Percentiles rank a stretch among this genome's conserved stretches.
Evolutionary conservation across 2,329 filamentous ascomycete species (phyloP).

Genomic region (Balansia obtecta): DNA sequence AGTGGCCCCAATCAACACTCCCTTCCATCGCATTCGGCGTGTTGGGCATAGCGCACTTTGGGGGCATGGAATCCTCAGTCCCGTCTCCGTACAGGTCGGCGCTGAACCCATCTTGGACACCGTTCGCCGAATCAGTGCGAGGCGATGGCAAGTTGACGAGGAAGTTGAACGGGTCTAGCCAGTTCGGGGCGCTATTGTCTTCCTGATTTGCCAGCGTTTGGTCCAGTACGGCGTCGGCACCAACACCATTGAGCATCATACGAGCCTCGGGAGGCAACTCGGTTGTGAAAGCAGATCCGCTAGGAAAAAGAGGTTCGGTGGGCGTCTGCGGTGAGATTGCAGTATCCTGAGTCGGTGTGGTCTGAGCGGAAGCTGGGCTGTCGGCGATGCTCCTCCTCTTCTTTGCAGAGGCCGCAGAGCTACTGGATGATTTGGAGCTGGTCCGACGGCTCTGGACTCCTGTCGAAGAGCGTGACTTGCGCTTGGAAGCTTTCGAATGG

Average conservation of each 20-base stretch:
- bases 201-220: conserved; percentile 9
- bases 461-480: background rate
- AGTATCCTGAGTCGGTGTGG: background rate
- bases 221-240: conserved; percentile 16
- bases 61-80: background rate
- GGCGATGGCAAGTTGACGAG: conserved; percentile 2
- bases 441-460: conserved; percentile 1
- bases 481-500: background rate
- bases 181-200: conserved; percentile 1
- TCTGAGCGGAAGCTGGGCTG: background rate
- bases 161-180: background rate
- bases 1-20: conserved; percentile 17
- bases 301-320: conserved; percentile 5
- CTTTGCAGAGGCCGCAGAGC: background rate
- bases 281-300: conserved; percentile 26
- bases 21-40: conserved; percentile 10
- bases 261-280: conserved; percentile 30
- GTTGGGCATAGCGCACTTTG: conserved; percentile 1
- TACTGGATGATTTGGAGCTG: background rate
- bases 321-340: conserved; percentile 11
- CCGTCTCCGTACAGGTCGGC: background rate
- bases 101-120: conserved; percentile 3
- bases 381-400: background rate
- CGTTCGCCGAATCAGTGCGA: background rate
- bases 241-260: conserved; percentile 24